phyloP scores from a whole-genome alignment of 768 basidiomycete genomes.

The Hypholoma fasciculare region DNA sequence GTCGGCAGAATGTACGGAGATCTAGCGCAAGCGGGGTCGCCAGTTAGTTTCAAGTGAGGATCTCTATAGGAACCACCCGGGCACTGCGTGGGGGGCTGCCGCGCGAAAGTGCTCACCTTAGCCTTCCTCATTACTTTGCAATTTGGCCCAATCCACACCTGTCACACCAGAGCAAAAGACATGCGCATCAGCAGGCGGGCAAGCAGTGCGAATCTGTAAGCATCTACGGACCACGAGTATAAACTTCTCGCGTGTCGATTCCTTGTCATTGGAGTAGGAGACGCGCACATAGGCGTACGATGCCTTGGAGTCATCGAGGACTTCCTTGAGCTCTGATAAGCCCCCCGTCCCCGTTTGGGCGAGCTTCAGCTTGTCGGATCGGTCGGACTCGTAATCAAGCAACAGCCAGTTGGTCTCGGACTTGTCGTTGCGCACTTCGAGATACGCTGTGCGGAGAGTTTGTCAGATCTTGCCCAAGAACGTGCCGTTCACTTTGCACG shows the following conservation, averaged over 20 bases:
- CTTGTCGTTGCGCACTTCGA: conserved; percentile 84
- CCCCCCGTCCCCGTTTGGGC: conserved; percentile 81
- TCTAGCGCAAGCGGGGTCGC: conserved; percentile 44
- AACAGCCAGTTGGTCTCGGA: conserved; percentile 88
- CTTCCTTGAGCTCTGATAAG: conserved; percentile 71
- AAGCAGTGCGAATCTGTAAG: conserved; percentile 20
- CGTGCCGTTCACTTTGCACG: background rate
- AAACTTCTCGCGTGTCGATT: conserved; percentile 88
- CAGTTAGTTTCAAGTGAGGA: conserved; percentile 23
- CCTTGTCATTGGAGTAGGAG: conserved; percentile 83
- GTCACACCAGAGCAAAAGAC: conserved; percentile 11
- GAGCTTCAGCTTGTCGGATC: conserved; percentile 78
- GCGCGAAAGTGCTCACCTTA: conserved; percentile 57
- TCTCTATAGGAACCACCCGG: conserved; percentile 29
- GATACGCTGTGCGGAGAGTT: conserved; percentile 62
- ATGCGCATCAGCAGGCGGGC: conserved; percentile 3
- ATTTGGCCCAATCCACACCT: conserved; percentile 76
- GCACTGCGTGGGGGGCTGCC: conserved; percentile 20
- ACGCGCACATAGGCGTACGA: conserved; percentile 86
- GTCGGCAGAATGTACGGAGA: conserved; percentile 89
- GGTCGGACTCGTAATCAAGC: conserved; percentile 85
- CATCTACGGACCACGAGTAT: conserved; percentile 57
- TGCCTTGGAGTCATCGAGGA: conserved; percentile 71
- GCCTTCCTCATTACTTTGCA: conserved; percentile 93
- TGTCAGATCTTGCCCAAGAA: conserved; percentile 23